A percentile compares a stretch with the other conserved stretches of the same genome.
Evolutionary conservation across 176 grass and related monocot species (phyloP).

Genomic region (Zoysia japonica): DNA sequence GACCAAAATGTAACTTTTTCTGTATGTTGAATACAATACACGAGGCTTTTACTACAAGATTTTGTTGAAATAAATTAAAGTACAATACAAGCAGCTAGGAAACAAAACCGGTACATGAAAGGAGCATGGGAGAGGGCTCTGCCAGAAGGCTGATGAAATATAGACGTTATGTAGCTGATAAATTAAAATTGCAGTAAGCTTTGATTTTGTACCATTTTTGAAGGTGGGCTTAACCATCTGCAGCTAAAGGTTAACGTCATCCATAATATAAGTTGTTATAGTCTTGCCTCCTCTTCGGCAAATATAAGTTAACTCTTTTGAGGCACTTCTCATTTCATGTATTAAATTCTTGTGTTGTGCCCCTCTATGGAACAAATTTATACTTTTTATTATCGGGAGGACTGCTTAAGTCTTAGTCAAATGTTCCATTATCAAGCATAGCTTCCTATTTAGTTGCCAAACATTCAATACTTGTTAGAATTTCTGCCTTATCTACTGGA

Average conservation of each 20-base stretch:
- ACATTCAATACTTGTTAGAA: background rate
- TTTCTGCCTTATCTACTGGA: background rate
- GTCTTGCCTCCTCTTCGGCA: background rate
- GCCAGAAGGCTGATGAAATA: background rate
- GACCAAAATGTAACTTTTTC: background rate
- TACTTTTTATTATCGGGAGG: background rate
- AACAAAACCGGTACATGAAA: too few relatives aligned
- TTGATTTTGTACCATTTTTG: too few relatives aligned
- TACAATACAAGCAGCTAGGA: background rate
- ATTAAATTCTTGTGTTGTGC: background rate
- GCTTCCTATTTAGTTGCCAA: background rate
- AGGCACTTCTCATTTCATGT: background rate
- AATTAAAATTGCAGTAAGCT: background rate
- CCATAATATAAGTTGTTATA: slow-evolving; percentile 3
- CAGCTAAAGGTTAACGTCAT: background rate
- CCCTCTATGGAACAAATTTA: background rate
- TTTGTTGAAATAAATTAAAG: background rate
- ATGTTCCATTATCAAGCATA: background rate
- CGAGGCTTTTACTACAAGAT: background rate
- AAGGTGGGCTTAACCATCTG: background rate
- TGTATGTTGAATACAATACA: background rate
- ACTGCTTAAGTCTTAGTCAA: background rate
- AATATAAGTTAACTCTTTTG: background rate
- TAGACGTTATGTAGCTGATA: background rate
- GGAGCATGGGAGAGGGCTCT: background rate